Percentiles rank a stretch among this genome's conserved stretches.
These are phyloP conservation scores for Capsicum rhomboideum DNA, from an alignment of 257 asterid species.

Conservation along the genomic window DNA sequence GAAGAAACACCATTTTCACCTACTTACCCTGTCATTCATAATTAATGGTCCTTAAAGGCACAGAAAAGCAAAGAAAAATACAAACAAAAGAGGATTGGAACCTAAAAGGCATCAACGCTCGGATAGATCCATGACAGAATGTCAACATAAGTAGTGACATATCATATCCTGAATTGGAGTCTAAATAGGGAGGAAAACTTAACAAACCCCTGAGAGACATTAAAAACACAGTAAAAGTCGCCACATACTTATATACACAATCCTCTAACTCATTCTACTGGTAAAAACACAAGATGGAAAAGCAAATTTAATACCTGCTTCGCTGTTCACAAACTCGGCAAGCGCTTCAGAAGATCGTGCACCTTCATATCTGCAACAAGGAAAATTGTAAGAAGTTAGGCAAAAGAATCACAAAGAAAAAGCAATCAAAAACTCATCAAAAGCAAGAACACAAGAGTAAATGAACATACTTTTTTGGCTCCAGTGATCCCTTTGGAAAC, in stretches of 20 bases:
- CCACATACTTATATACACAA: neutral
- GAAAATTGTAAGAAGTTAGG: neutral
- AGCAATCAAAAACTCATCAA: neutral
- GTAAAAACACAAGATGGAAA: neutral
- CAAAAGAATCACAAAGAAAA: neutral
- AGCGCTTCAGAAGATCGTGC: slow-evolving; percentile 73
- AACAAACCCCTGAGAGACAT: neutral
- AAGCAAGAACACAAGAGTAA: neutral
- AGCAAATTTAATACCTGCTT: slow-evolving; percentile 51
- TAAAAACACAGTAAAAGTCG: neutral
- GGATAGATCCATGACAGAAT: neutral
- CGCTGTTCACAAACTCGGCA: slow-evolving; percentile 68
- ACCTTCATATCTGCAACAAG: slow-evolving; percentile 61
- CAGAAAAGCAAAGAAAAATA: neutral
- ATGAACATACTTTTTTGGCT: slow-evolving; percentile 71
- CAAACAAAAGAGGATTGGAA: neutral
- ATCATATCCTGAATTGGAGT: neutral
- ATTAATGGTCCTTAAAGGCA: neutral
- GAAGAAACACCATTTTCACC: neutral
- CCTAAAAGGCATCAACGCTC: neutral
- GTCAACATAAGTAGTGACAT: neutral
- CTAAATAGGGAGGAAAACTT: neutral
- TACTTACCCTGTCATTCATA: neutral
- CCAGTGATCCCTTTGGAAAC: slow-evolving; percentile 93
- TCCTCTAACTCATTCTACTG: neutral